Evolutionary conservation across 1,284 basidiomycete species (phyloP).

Genomic region (Tremellales sp.): DNA sequence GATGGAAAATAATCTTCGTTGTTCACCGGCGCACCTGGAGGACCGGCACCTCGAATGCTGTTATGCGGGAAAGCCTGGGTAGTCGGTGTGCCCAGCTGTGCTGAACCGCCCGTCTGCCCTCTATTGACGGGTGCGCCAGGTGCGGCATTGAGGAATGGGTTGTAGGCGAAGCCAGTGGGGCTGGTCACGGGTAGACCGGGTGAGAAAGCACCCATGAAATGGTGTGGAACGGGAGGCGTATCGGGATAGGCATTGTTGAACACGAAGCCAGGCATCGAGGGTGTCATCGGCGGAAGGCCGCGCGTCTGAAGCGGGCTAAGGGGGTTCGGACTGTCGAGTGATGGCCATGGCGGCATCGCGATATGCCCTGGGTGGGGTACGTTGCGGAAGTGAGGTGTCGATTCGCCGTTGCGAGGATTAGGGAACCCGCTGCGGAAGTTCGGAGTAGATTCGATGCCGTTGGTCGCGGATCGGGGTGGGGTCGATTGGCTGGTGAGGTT

Average conservation of each 20-base stretch:
- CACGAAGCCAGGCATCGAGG: conserved; percentile 49
- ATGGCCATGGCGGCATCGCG: conserved; percentile 37
- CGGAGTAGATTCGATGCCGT: not conserved
- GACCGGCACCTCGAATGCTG: conserved; percentile 11
- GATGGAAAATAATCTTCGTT: conserved; percentile 36
- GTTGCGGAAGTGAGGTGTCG: conserved; percentile 20
- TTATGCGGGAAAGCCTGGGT: conserved; percentile 38
- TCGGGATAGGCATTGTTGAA: conserved; percentile 46
- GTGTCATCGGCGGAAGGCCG: conserved; percentile 48
- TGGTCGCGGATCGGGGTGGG: conserved; percentile 3
- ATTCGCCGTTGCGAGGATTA: conserved; percentile 5
- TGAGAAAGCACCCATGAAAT: conserved; percentile 46
- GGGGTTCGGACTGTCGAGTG: conserved; percentile 29
- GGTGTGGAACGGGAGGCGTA: conserved; percentile 43
- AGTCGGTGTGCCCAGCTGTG: conserved; percentile 40
- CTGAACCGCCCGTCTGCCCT: conserved; percentile 26
- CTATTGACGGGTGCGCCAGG: conserved; percentile 47
- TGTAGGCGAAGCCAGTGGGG: conserved; percentile 34
- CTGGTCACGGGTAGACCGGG: conserved; percentile 45
- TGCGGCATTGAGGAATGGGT: conserved; percentile 47
- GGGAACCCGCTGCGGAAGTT: not conserved
- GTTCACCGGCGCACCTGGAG: conserved; percentile 12
- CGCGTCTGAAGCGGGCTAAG: conserved; percentile 41
- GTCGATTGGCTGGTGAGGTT: conserved; percentile 15
- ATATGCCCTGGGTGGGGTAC: conserved; percentile 41